Base-by-base conservation (phyloP, 176 grass and related monocot species). In the Bromus sterilis region DNA sequence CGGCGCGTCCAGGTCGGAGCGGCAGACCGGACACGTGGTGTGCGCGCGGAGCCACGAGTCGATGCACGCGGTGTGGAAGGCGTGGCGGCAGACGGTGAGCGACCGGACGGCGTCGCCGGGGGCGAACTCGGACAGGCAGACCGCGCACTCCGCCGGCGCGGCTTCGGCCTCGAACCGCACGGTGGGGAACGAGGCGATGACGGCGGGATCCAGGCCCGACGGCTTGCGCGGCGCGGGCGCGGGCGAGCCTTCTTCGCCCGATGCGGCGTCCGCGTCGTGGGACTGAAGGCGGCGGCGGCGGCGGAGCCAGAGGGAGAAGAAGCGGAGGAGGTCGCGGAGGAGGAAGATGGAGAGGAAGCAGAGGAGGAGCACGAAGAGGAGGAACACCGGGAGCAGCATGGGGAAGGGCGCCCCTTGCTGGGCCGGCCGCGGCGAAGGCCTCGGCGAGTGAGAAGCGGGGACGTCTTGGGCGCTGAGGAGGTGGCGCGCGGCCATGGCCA, bases 1-100 rank as follows among this genome's bases (percentile, higher is more conserved):
- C 58, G 31, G 29, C 46, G 81, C 31, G 55, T 55, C 71, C 31
- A 91, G 89, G 29, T 91, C 37, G 32, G 60, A 62, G 30, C 93
- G 93, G 78, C 93, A 92, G 2, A 89, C 74, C 15, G 87, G 93
- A 42, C 89, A 94, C 11, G 89, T 94, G 51, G 89, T 74, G 43
- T 84, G 84, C 0, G 71, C 85, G 48, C 26, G 35, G 48, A 94
- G 86, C 93, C 89, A 95, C 32, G 35, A 87, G 80, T 95, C 89
- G 16, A 95, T 92, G 74, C 93, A 92, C 4, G 78, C 18, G 11
- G 59, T 33, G 73, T 90, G 93, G 80, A 95, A 95, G 29, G 74
- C 82, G 82, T 95, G 89, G 43, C 83, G 79, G 70, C 93, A 95
- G 76, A 83, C 83, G 32, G 84, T 84, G 58, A 94, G 85, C 71